Evolutionary conservation across 495 filamentous ascomycete species (phyloP), one percentile per base, ranked within the genome.

Genomic region (Trichoderma asperelloides): DNA sequence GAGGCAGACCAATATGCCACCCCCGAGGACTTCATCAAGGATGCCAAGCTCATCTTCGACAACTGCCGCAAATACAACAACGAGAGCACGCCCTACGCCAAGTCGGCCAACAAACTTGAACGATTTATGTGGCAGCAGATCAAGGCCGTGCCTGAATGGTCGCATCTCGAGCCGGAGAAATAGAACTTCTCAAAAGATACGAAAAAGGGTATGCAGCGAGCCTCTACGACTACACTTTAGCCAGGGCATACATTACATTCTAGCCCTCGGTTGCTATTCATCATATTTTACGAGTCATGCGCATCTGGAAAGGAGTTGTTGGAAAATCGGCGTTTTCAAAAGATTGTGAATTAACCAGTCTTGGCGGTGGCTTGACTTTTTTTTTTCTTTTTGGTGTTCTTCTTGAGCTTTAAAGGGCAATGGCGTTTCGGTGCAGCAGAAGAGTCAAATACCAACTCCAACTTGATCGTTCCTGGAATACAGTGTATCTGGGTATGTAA

Each of bases 31-130:
- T 98, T 98, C 73, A 88, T 95, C 78, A 86, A 85, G 66, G 95
- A 98, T 76, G 92, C 95, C 30, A 88, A 87, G 75, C 83, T 98
- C 70, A 89, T 98, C 67, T 97, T 97, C 73, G 86, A 94, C 75
- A 98, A 98, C 73, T 98, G 95, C 72, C 88, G 93, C 69, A 86
- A 89, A 69, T 98, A 98, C 77, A 98, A 98, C 74, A 96, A 93
- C 71, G 96, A 97, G 80, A 96, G 79, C 30, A 98, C 94, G 5
- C 87, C 92, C 2, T 98, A 98, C 77, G 92, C 92, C 33, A 98
- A 98, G 80, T 91, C 89, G 66, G 95, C 95, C 27, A 96, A 91
- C 77, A 95, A 94, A 78, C 78, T 98, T 49, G 95, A 98, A 79
- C 97, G 95, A 77, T 96, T 87, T 74, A 96, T 98, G 95, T 97